Evolutionary conservation across 352 stramenopile species (phyloP).

Genomic region (Globisporangium parvum): DNA sequence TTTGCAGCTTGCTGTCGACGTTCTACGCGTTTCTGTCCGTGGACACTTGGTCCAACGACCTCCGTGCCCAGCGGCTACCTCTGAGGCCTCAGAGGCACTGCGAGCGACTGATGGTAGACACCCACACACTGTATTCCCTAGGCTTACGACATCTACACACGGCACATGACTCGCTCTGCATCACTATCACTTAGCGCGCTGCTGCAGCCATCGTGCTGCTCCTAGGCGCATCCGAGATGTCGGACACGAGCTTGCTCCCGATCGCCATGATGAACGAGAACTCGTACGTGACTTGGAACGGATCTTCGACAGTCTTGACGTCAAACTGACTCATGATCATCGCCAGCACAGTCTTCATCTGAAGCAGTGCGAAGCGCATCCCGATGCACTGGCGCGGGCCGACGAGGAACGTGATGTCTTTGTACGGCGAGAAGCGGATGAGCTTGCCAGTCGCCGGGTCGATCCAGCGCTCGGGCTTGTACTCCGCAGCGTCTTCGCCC

Average conservation of each 20-base stretch:
- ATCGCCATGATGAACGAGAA: conserved; percentile 4
- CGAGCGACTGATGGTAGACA: no score
- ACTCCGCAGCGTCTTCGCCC: conserved; percentile 45
- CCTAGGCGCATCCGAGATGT: background rate
- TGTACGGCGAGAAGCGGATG: conserved; percentile 8
- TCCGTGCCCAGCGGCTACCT: no score
- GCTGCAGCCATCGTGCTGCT: background rate
- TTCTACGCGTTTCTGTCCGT: no score
- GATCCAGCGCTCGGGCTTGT: conserved; percentile 63
- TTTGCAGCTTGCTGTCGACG: no score
- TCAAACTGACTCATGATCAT: conserved; percentile 38
- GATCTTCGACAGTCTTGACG: conserved; percentile 27
- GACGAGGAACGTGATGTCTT: conserved; percentile 48
- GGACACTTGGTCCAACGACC: no score
- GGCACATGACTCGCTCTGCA: no score
- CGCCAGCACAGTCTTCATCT: conserved; percentile 45
- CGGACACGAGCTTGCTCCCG: background rate
- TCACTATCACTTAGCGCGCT: background rate
- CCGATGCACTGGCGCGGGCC: conserved; percentile 54
- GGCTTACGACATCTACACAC: no score
- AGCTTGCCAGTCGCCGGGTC: conserved; percentile 29
- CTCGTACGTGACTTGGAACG: conserved; percentile 28
- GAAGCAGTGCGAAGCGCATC: conserved; percentile 42
- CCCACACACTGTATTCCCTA: no score
- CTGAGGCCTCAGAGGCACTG: no score